Evolutionary conservation across 495 filamentous ascomycete species (phyloP).

Genomic region (Collariella sp.): DNA sequence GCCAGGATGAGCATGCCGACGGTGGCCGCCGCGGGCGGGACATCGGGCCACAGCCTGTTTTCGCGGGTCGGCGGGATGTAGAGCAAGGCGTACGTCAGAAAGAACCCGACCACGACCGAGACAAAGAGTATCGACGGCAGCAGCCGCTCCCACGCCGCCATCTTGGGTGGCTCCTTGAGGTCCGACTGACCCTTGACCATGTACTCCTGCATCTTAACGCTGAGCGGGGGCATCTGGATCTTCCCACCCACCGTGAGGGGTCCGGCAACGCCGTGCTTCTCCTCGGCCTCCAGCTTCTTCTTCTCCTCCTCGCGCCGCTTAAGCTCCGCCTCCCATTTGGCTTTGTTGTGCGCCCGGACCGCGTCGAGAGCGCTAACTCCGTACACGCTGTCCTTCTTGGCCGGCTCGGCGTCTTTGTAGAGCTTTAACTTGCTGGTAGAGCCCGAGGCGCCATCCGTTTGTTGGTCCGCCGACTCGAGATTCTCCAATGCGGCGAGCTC

Average conservation of each 20-base stretch:
- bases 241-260: conserved; percentile 40
- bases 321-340: conserved; percentile 39
- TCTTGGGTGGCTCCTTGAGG: conserved; percentile 40
- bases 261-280: conserved; percentile 35
- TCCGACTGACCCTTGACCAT: conserved; percentile 30
- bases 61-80: conserved; percentile 55
- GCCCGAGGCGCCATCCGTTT: conserved; percentile 39
- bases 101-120: conserved; percentile 41
- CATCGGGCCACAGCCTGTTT: conserved; percentile 59
- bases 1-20: conserved; percentile 53
- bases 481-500: conserved; percentile 53
- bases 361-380: conserved; percentile 41
- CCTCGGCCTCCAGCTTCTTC: conserved; percentile 43
- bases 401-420: conserved; percentile 17
- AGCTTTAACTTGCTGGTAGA: conserved; percentile 14
- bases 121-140: conserved; percentile 55
- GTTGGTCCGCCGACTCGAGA: conserved; percentile 22
- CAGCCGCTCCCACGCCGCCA: conserved; percentile 49
- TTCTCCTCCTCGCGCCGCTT: conserved; percentile 42
- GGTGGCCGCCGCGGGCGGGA: conserved; percentile 75
- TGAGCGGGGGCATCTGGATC: conserved; percentile 23
- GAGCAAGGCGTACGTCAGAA: conserved; percentile 45
- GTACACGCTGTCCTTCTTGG: conserved; percentile 27
- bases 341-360: conserved; percentile 39
- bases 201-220: conserved; percentile 31